Base-by-base conservation (phyloP, 495 filamentous ascomycete genomes). In the Rostrohypoxylon terebratum region DNA sequence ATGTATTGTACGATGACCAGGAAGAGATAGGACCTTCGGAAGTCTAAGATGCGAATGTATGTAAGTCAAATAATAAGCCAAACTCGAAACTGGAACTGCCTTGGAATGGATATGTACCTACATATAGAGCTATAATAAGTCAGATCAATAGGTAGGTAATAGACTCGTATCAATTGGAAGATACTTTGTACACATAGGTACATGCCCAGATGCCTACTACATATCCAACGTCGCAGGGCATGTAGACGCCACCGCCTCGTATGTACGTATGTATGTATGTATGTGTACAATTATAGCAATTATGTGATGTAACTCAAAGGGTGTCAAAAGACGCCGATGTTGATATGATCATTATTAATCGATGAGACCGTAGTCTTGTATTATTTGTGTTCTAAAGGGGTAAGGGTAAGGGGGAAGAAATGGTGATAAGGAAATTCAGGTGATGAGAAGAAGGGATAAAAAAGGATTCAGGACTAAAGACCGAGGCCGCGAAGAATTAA, bases 241-340 rank as follows among this genome's bases (percentile, higher is more conserved):
- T 28, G 28, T 51, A 16, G 33, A 54, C 20, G 57, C 62, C 61
- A 72, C 69, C 50, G 50, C 69, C 63, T 72, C 59, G 59, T 63
- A 72, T 60, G 64, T 33, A 55, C 48, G 55, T 73, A 31, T 48
- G 16, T n/a, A n/a, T 51, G 47, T 53, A 50, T 8, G 23, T 14
- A 10, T 57, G 54, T 47, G 54, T 28, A 67, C 66, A 74, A 51
- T 69, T 69, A 74, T 74, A 74, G 71, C 45, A 74, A 74, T 58
- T 54, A 69, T 70, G 71, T 66, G 45, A 74, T 74, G 71, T 65
- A 70, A 74, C 71, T 66, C 45, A 50, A 74, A 74, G 71, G 66
- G 71, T 74, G 66, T 66, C 57, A 73, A 69, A 69, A 65, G 40
- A 25, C 21, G 16, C 60, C 45, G 62, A 58, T 72, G 59, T 66